Evolutionary conservation across 352 stramenopile species (phyloP), one percentile per base, ranked within the genome.

Genomic region (Phytophthora agathidicida): DNA sequence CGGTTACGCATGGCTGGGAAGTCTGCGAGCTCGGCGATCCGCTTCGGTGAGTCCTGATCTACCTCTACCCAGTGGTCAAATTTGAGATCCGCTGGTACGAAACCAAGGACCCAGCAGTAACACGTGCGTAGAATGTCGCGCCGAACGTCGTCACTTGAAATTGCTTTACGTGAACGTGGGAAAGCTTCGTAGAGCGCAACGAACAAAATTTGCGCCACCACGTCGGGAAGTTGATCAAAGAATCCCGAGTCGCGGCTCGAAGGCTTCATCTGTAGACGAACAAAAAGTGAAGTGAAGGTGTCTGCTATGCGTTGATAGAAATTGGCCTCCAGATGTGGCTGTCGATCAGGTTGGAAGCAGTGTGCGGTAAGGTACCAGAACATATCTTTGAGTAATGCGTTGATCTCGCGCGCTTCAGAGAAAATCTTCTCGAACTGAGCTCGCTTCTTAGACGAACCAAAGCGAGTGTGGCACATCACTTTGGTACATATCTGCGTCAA

Each of bases 1-100:
- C 82, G 77, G 53, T 91, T 89, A 6, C 77, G 47, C 66, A 91
- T 83, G 2, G 82, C 80, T 10, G 82, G 82, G 30, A 91, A 91
- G 11, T 86, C 77, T 2, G 68, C 65, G 4, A 89, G 63, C 2
- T 62, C 77, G 3, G 80, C 76, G 39, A 88, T 84, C 4, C 74
- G 58, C 59, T 89, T 82, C 1, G 79, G 73, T 0, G 77, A 80
- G 32, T 86, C 76, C 36, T 87, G 64, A 3, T 84, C 77, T 0
- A 87, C 75, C 5, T 71, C 54, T 24, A 88, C 48, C 81, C 81
- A 91, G 58, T 91, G 77, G 5, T 64, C 58, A 28, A 39, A 83
- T 9, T 46, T 72, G 2, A 90, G 36, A 7, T 85, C 71, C 0
- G 58, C 62, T 0, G 80, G 79, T 8, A 87, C 76, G 42, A 87